A percentile compares a stretch with the other conserved stretches of the same genome.
Evolutionary conservation across 345 rosid genomes (phyloP).

Genomic region (sweet orange (Citrus sinensis)): DNA sequence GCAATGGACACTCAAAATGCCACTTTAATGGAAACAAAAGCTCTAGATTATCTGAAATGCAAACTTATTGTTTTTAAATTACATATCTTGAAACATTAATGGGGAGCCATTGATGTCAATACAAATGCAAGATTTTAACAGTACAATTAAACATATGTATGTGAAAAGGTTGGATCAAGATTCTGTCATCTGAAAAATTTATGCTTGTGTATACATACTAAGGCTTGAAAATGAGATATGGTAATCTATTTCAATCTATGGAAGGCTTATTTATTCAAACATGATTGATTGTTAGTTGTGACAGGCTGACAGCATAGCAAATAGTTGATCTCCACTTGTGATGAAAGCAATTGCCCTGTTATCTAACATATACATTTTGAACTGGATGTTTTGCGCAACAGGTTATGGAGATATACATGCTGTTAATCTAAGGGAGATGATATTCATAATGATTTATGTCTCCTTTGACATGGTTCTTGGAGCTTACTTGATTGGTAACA

Average conservation of each 20-base stretch:
- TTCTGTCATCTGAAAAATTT: background rate
- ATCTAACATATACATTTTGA: background rate
- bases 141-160: background rate
- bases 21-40: background rate
- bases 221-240: background rate
- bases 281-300: background rate
- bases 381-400: constrained; percentile 23
- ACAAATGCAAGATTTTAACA: background rate
- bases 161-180: background rate
- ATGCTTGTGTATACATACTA: background rate
- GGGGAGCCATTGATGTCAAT: background rate
- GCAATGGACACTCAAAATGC: background rate
- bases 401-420: constrained; percentile 99
- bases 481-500: constrained; percentile 94
- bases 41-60: background rate
- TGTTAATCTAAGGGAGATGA: constrained; percentile 94
- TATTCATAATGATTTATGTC: constrained; percentile 42
- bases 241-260: background rate
- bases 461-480: constrained; percentile 98
- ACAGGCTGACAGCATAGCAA: background rate
- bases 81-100: background rate
- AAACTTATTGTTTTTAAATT: background rate
- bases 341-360: background rate
- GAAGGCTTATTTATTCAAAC: background rate
- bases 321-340: background rate